Evolutionary conservation across 108 stramenopile species (phyloP), one percentile per base, ranked within the genome.

Genomic region (Fistulifera pelliculosa): DNA sequence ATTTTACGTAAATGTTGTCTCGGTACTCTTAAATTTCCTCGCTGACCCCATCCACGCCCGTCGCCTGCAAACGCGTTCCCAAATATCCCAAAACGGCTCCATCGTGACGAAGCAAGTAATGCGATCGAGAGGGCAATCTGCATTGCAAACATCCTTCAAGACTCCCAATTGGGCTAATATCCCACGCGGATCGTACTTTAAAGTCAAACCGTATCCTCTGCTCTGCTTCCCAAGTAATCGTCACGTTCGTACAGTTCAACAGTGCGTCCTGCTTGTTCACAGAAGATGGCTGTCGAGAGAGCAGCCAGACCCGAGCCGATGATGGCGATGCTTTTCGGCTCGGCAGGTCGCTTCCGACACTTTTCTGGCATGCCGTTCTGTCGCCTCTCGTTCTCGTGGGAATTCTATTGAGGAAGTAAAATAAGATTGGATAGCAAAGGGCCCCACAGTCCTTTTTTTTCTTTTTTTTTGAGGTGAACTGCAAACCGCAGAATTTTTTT

Each of bases 11-110:
- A 55, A 22, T 68, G 65, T 41, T 74, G 67, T 19, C 90, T 58
- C 21, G 90, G 90, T 18, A 92, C 74, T 10, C 90, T 60, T 49
- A 92, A 52, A 67, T 92, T 92, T 8, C 90, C 90, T 31, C 90
- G 70, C 58, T 92, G 90, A 10, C 90, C 90, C 38, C 27, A 49
- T 42, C 76, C 86, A 38, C 73, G 39, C 11, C 54, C 38, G 23
- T 45, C 21, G 11, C 45, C 51, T 13, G 27, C 56, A 70, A 92
- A 88, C 27, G 84, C 82, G 66, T 88, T 92, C 14, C 90, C 90
- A 74, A 88, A 53, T 92, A 92, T 8, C 90, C 86, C 60, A 68
- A 57, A 2, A 85, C 65, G 2, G 52, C 27, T 21, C 79, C 79
- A 11, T 59, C 28, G 0, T 43, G 41, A 43, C 61, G 60, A 22